Percentiles rank a stretch among this genome's conserved stretches.
phyloP scores from a whole-genome alignment of 2,329 filamentous ascomycete genomes.

The Hirsutella rhossiliensis region DNA sequence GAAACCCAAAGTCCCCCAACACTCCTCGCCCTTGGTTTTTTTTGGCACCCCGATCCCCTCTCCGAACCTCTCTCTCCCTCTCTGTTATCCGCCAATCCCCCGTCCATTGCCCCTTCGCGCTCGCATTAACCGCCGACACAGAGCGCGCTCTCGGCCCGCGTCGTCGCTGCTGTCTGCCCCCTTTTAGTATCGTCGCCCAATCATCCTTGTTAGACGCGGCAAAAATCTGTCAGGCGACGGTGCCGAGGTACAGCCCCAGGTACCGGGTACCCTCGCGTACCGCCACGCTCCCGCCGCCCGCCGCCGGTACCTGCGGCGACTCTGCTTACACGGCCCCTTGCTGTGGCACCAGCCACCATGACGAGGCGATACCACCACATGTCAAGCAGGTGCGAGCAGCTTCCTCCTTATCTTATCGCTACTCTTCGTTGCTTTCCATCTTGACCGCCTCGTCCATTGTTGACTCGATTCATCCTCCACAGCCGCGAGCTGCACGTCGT shows the following conservation, averaged over 20 bases:
- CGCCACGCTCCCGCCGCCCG: no score
- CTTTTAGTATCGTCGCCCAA: background rate
- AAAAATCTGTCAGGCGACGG: background rate
- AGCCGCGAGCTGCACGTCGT: constrained; percentile 76
- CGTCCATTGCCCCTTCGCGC: background rate
- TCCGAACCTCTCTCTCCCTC: background rate
- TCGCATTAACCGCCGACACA: no score
- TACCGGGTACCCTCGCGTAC: background rate
- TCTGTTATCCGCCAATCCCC: background rate
- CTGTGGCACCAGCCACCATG: constrained; percentile 1
- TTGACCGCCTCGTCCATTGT: background rate
- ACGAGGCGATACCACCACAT: constrained; percentile 7
- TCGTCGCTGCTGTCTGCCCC: background rate
- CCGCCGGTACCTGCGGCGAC: background rate
- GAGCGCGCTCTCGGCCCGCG: no score
- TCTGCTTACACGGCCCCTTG: background rate
- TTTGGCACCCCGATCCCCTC: no score
- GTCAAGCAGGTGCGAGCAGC: constrained; percentile 4
- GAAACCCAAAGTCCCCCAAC: no score
- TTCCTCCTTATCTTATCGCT: background rate
- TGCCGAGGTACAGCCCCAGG: background rate
- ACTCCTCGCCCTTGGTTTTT: no score
- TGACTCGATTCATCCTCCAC: background rate
- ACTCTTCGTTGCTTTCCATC: background rate
- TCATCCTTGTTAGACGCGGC: background rate